Evolutionary conservation across 345 rosid species (phyloP).

Genomic region (Aethionema arabicum): DNA sequence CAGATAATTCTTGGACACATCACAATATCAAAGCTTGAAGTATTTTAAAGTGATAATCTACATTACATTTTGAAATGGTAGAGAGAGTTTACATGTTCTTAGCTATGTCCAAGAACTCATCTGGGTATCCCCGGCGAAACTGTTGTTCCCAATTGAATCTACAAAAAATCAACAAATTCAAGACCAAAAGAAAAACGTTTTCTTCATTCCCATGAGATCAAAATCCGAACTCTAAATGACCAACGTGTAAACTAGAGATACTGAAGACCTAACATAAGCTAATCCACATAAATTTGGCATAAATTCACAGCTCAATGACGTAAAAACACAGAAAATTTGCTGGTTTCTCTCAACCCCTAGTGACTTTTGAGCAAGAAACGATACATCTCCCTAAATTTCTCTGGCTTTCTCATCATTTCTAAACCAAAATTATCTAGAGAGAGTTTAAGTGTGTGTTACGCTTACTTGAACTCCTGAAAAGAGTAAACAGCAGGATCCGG

Average conservation of each 20-base stretch:
- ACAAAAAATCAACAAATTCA: slow-evolving; percentile 16
- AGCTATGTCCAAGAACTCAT: slow-evolving; percentile 89
- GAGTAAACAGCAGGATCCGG: slow-evolving; percentile 85
- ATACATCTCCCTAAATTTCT: background rate
- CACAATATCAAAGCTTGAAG: background rate
- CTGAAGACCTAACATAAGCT: background rate
- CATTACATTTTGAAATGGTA: background rate
- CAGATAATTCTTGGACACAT: background rate
- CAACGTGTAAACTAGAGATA: background rate
- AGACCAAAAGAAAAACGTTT: background rate
- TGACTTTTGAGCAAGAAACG: background rate
- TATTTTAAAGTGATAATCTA: background rate
- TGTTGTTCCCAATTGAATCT: slow-evolving; percentile 94
- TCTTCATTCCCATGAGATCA: slow-evolving; percentile 1
- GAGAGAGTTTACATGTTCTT: slow-evolving; percentile 56
- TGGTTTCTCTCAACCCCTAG: too few species aligned
- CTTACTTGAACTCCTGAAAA: slow-evolving; percentile 95
- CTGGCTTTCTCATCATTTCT: slow-evolving; percentile 5
- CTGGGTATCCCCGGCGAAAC: slow-evolving; percentile 78
- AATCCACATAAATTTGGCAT: background rate
- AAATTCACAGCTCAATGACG: too few species aligned
- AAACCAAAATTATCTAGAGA: background rate
- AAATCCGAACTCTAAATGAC: background rate
- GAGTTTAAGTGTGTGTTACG: slow-evolving; percentile 4
- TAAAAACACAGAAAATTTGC: too few species aligned